phyloP scores from a whole-genome alignment of 176 grass and related monocot species.

The Hordeum vulgare region MorexV3_pseudomolecules_assembly NC_058520.1:532414686-532415185 shows the following conservation, averaged over 20 bases:
- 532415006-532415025: not conserved
- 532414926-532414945: too few relatives aligned
- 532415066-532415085: not conserved
- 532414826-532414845: not conserved
- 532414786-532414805: too few relatives aligned
- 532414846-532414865: not conserved
- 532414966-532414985: not conserved
- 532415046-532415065: not conserved
- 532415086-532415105: not conserved
- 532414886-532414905: not conserved
- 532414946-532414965: not conserved
- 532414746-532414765: not conserved
- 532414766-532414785: not conserved
- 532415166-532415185: too few relatives aligned
- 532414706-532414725: not conserved
- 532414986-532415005: not conserved
- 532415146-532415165: too few relatives aligned
- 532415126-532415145: not conserved
- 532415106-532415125: not conserved
- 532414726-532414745: slow-evolving; percentile 1
- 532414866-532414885: not conserved
- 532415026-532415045: not conserved
- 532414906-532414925: too few relatives aligned
- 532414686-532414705: not conserved
- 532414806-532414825: not conserved